These are phyloP conservation scores for Neurospora hispaniola DNA, from an alignment of 495 filamentous ascomycete genomes.

Conservation along the genomic window DNA sequence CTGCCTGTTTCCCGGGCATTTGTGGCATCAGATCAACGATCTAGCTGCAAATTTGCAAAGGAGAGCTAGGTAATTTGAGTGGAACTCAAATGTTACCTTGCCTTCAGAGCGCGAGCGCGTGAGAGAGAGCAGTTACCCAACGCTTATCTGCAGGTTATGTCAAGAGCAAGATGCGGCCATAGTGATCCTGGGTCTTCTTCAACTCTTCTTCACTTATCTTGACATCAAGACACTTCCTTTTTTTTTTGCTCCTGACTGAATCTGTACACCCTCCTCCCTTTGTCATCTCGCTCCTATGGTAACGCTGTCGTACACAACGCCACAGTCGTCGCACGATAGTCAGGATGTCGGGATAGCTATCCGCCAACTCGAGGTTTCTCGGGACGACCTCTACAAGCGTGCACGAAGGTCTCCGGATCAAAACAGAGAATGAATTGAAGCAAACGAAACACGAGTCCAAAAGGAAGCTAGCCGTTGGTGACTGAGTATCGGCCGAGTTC, in stretches of 20 bases:
- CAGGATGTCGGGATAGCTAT: not conserved
- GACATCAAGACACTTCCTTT: not conserved
- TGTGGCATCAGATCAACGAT: not conserved
- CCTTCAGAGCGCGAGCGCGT: not conserved
- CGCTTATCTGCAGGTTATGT: not conserved
- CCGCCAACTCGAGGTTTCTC: not conserved
- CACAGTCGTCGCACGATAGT: not conserved
- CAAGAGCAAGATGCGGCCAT: not conserved
- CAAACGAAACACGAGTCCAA: not conserved
- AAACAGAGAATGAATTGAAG: not conserved
- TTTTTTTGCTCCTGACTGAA: not conserved
- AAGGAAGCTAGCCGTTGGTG: not conserved
- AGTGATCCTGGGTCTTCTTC: not conserved
- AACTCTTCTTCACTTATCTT: not conserved
- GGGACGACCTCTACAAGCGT: not conserved
- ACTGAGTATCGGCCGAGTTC: not conserved
- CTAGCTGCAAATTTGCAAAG: not conserved
- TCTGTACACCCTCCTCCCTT: not conserved
- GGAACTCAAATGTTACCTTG: not conserved
- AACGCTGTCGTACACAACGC: conserved; percentile 5
- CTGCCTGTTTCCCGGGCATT: not conserved
- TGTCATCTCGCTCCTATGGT: conserved; percentile 6
- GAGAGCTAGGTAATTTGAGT: not conserved
- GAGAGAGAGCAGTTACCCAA: not conserved
- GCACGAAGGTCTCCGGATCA: not conserved